Base-by-base conservation (phyloP, 129 eudicot genomes). In the Chrysanthemum seticuspe region DNA sequence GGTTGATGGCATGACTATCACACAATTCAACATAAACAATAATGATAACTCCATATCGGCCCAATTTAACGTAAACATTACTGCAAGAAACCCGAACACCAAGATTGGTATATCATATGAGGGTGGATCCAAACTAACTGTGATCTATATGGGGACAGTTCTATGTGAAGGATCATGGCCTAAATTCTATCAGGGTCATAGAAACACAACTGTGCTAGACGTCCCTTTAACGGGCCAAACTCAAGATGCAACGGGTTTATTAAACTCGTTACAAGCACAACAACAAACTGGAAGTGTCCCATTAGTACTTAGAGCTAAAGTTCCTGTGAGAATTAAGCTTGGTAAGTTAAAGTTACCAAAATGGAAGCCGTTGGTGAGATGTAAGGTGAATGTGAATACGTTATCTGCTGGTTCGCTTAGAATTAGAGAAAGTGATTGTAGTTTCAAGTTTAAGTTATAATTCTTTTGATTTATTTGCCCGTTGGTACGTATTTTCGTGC, bases 111-210 rank as follows among this genome's bases (percentile, higher is more conserved):
- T 94, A 36, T 86, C 75, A 57, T 94, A 94, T 19, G 87, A 82
- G 34, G 85, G 89, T 1, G 96, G 97, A 16, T 85, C 93, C 36
- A 76, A 59, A 8, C 5, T 88, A 48, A 85, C 92, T 10, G 96
- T 83, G 44, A 84, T 78, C 76, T 94, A 85, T 73, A 73, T 75
- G 10, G 84, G 86, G 5, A 83, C 82, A 6, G 66, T 62, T 50
- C 91, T 94, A 0, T 81, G 92, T 51, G 87, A 94, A 75, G 98
- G 98, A 12, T 57, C 91, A 18, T 83, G 87, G 90, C 98, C 98
- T 0, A 81, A 75, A 67, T 94, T 94, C 71, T 94, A 94, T 79
- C 98, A 94, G 71, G 98, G 95, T 4, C 98, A 94, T 71, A 75
- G 79, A 52, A 94, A 90, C 78, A 94, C 98, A 0, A 94, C 97